Percentiles rank a stretch among this genome's conserved stretches.
Conservation (phyloP, 257 asterid genomes). For the Cynanchum wilfordii region DNA sequence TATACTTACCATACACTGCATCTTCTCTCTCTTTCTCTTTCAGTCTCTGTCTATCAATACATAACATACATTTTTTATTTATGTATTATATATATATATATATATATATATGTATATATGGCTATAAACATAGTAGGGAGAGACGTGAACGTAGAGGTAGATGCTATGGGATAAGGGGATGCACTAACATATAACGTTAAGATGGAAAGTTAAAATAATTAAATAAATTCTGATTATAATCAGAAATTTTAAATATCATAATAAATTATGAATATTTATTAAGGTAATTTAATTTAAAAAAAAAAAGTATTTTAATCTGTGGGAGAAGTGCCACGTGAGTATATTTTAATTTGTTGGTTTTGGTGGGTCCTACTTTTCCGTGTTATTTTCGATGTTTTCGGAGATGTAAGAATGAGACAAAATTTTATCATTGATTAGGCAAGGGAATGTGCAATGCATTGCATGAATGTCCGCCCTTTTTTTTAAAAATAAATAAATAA, state of each 20-base stretch:
- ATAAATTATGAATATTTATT: no score
- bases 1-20: neutral
- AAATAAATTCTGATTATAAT: no score
- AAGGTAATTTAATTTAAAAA: no score
- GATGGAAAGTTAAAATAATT: no score
- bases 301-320: no score
- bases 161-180: no score
- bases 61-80: no score
- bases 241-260: no score
- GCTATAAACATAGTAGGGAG: neutral
- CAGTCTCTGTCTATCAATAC: no score
- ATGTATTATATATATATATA: no score
- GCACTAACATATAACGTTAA: no score
- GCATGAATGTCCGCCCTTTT: neutral
- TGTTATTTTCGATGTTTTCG: conserved; percentile 20
- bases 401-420: conserved; percentile 21
- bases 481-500: no score
- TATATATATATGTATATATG: neutral
- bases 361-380: conserved; percentile 18
- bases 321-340: conserved; percentile 9
- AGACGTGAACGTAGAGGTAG: neutral
- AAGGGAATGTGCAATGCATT: neutral
- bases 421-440: conserved; percentile 4
- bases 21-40: neutral
- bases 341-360: neutral